These are phyloP conservation scores for Beta vulgaris DNA, from an alignment of 148 eudicot genomes.

Conservation along the genomic window DNA sequence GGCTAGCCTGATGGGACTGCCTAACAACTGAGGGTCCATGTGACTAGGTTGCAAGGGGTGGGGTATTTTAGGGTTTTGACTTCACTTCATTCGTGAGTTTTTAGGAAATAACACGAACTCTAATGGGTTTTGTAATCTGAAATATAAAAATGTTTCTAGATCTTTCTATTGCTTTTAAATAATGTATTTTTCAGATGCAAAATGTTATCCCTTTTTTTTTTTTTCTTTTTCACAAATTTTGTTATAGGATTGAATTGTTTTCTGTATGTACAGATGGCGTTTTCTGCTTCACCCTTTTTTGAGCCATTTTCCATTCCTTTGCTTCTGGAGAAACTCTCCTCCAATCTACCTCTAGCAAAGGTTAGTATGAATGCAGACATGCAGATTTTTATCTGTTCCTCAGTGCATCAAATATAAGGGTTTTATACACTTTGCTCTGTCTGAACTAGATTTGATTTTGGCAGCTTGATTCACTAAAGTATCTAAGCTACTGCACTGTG, in stretches of 20 bases:
- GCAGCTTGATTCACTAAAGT: conserved; percentile 85
- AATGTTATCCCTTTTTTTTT: background rate
- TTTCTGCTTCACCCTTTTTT: conserved; percentile 72
- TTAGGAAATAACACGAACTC: background rate
- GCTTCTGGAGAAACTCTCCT: conserved; percentile 87
- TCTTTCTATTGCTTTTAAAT: background rate
- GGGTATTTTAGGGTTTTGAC: background rate
- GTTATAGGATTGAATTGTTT: background rate
- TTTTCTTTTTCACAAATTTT: background rate
- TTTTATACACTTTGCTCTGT: conserved; percentile 15
- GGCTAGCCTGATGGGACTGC: background rate
- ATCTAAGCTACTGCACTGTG: conserved; percentile 65
- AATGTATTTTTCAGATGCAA: background rate
- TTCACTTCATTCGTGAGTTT: background rate
- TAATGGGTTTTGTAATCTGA: background rate
- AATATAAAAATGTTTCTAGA: background rate
- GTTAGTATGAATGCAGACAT: conserved; percentile 31
- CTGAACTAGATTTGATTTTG: conserved; percentile 12
- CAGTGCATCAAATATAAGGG: conserved; percentile 2
- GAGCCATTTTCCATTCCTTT: conserved; percentile 86
- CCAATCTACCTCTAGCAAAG: conserved; percentile 80
- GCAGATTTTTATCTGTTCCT: conserved; percentile 10
- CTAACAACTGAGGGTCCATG: background rate
- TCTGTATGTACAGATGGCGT: conserved; percentile 55
- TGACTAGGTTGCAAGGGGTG: conserved; percentile 4